Percentiles rank a stretch among this genome's conserved stretches.
Conservation (phyloP, 2,329 filamentous ascomycete genomes). For the Nakataea oryzae region DNA sequence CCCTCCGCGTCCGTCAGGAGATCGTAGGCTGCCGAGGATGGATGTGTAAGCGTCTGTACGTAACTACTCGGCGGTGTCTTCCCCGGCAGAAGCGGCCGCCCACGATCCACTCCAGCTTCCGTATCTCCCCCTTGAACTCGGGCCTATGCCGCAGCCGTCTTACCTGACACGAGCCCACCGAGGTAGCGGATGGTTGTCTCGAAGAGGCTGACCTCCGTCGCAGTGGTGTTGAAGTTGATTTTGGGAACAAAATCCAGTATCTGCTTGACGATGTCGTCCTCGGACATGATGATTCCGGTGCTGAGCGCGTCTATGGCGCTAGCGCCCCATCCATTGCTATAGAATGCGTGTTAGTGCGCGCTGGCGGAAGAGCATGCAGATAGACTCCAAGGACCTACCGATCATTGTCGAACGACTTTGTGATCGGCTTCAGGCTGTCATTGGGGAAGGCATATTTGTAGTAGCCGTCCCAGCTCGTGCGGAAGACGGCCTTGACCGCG, state of each 20-base stretch:
- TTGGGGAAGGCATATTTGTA: conserved; percentile 64
- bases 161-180: conserved; percentile 67
- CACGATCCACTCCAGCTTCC: not conserved
- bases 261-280: conserved; percentile 53
- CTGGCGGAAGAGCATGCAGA: not conserved
- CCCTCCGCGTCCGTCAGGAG: conserved; percentile 59
- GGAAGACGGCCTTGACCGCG: conserved; percentile 59
- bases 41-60: not conserved
- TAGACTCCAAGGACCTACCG: conserved; percentile 37
- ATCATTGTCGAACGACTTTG: conserved; percentile 56
- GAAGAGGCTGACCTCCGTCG: conserved; percentile 61
- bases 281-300: conserved; percentile 69
- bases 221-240: conserved; percentile 59
- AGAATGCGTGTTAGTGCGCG: not conserved
- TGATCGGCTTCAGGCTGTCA: conserved; percentile 63
- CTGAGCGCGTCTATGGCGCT: conserved; percentile 72
- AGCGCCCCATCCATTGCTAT: conserved; percentile 75
- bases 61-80: too few species aligned
- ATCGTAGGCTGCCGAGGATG: conserved; percentile 43
- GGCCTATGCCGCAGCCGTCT: not conserved
- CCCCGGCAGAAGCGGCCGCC: not conserved
- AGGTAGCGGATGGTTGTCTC: conserved; percentile 88
- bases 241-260: conserved; percentile 62
- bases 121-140: too few species aligned
- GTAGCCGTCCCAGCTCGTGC: conserved; percentile 64